phyloP scores from a whole-genome alignment of 345 rosid species.

The Conringia planisiliqua region DNA sequence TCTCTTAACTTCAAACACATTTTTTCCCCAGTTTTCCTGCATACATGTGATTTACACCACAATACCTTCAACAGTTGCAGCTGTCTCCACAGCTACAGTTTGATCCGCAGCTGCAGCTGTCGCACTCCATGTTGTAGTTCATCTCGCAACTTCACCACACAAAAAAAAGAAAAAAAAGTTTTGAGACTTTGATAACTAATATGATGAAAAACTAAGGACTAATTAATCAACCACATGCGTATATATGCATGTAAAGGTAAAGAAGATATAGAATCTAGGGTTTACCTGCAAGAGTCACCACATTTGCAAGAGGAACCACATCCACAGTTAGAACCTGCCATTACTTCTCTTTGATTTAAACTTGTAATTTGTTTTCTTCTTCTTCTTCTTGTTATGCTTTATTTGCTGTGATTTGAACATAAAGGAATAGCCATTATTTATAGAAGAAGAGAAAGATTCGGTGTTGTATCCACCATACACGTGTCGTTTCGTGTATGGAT shows the following conservation, averaged over 20 bases:
- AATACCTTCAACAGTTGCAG: constrained; percentile 38
- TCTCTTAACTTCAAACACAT: constrained; percentile 18
- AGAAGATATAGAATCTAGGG: not conserved
- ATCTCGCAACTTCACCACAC: constrained; percentile 35
- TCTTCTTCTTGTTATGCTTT: constrained; percentile 2
- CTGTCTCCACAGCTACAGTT: constrained; percentile 60
- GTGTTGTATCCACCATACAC: constrained; percentile 19
- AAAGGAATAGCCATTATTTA: constrained; percentile 6
- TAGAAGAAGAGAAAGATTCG: constrained; percentile 11
- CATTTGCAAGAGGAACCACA: constrained; percentile 43
- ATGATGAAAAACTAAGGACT: not conserved
- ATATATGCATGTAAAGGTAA: not conserved
- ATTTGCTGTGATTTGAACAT: constrained; percentile 8
- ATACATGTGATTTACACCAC: not conserved
- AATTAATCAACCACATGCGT: not conserved
- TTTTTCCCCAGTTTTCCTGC: not conserved
- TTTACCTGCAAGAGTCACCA: constrained; percentile 41
- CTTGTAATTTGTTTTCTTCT: not conserved
- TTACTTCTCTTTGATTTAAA: constrained; percentile 11
- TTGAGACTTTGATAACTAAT: not conserved
- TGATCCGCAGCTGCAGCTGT: constrained; percentile 65
- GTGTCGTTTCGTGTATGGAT: constrained; percentile 23
- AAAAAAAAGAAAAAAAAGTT: not conserved
- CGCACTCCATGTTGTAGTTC: constrained; percentile 35
- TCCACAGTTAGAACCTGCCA: constrained; percentile 40